These are phyloP conservation scores for Pachyrhizus erosus DNA, from an alignment of 306 rosid genomes.

Conservation along the genomic window DNA sequence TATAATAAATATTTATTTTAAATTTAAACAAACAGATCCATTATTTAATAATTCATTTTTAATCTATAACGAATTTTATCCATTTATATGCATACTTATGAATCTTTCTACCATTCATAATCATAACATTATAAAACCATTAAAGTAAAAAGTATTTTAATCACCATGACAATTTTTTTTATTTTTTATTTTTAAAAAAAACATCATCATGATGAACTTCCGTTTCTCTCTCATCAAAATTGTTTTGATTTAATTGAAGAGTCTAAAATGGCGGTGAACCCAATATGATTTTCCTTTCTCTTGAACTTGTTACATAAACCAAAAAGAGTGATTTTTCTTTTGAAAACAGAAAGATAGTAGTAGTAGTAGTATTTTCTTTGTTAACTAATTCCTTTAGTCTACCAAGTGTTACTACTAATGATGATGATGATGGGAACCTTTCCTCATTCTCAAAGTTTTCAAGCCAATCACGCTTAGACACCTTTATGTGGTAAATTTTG, in stretches of 20 bases:
- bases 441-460: conserved; percentile 13
- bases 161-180: too few species aligned
- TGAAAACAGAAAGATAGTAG: not conserved
- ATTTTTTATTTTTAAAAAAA: too few species aligned
- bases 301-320: not conserved
- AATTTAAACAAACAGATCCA: too few species aligned
- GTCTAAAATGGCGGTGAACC: not conserved
- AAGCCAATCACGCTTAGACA: conserved; percentile 39
- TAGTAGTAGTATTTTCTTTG: too few species aligned
- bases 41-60: too few species aligned
- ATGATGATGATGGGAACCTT: conserved; percentile 5
- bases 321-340: not conserved
- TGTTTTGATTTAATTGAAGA: not conserved
- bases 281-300: not conserved
- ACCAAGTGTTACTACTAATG: not conserved
- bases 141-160: not conserved
- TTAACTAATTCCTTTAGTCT: not conserved
- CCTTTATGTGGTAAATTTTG: conserved; percentile 27
- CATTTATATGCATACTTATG: too few species aligned
- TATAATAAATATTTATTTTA: too few species aligned
- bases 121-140: not conserved
- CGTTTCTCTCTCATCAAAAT: not conserved
- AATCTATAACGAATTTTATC: too few species aligned
- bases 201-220: not conserved
- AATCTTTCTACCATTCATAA: too few species aligned